A percentile compares a stretch with the other conserved stretches of the same genome.
These are phyloP conservation scores for Globisporangium canariense DNA, from an alignment of 352 stramenopile species.

Conservation along the genomic window DNA sequence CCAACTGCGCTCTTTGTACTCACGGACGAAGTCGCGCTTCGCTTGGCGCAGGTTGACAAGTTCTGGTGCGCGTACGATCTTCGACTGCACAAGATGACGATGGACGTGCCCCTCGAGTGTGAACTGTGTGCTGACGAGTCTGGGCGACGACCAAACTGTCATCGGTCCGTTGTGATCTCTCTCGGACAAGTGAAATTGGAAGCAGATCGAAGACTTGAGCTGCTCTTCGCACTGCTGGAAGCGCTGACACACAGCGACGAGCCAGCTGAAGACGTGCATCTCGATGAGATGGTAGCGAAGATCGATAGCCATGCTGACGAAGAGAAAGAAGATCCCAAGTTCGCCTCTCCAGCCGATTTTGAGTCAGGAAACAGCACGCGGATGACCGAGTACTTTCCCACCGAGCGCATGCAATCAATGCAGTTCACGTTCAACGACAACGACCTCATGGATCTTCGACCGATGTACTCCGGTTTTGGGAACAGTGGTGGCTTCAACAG, in stretches of 20 bases:
- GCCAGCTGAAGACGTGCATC: slow-evolving; percentile 18
- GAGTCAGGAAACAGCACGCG: slow-evolving; percentile 21
- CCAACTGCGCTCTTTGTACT: slow-evolving; percentile 81
- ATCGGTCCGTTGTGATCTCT: slow-evolving; percentile 59
- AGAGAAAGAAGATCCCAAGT: slow-evolving; percentile 15
- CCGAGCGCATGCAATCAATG: slow-evolving; percentile 62
- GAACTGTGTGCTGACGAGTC: slow-evolving; percentile 66
- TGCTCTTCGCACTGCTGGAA: slow-evolving; percentile 81
- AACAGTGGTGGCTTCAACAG: slow-evolving; percentile 35
- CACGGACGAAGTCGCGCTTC: slow-evolving; percentile 84
- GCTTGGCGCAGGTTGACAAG: slow-evolving; percentile 79
- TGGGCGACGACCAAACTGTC: slow-evolving; percentile 43
- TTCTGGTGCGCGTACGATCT: slow-evolving; percentile 79
- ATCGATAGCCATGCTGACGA: slow-evolving; percentile 29
- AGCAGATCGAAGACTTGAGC: slow-evolving; percentile 71
- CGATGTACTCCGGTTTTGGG: slow-evolving; percentile 70
- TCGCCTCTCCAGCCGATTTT: slow-evolving; percentile 17
- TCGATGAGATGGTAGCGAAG: slow-evolving; percentile 27
- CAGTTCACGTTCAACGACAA: slow-evolving; percentile 58
- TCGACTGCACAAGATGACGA: slow-evolving; percentile 42
- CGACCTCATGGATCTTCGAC: slow-evolving; percentile 43
- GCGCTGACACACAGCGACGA: slow-evolving; percentile 52
- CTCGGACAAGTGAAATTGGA: slow-evolving; percentile 87
- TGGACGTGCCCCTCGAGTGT: slow-evolving; percentile 38
- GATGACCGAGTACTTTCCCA: slow-evolving; percentile 33